phyloP scores from a whole-genome alignment of 1,284 basidiomycete genomes.

The Malassezia dermatis region DNA sequence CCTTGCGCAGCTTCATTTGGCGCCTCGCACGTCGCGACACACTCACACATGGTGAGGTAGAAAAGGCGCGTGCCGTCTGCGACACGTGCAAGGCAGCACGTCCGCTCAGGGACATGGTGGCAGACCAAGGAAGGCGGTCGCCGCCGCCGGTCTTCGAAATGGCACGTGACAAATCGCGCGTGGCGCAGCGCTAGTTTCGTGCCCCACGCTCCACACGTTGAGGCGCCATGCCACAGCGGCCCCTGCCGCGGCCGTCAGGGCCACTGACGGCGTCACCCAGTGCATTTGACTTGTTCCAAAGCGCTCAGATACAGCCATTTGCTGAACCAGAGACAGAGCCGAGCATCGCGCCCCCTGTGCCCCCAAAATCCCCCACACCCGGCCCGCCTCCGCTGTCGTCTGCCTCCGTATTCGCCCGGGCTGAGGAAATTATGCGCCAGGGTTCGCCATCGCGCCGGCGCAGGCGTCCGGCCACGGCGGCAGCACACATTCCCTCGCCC shows the following conservation, averaged over 20 bases:
- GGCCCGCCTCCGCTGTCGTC: background rate
- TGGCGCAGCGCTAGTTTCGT: background rate
- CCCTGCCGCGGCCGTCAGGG: slow-evolving; percentile 10
- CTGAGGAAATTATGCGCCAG: slow-evolving; percentile 9
- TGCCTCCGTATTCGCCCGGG: background rate
- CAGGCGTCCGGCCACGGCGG: background rate
- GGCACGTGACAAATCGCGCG: background rate
- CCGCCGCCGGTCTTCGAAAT: background rate
- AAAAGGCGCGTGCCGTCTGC: background rate
- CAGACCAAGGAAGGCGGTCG: background rate
- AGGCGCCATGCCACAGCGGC: slow-evolving; percentile 7
- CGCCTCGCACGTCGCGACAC: slow-evolving; percentile 8
- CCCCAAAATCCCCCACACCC: background rate
- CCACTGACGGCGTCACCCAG: background rate
- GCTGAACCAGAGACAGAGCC: background rate
- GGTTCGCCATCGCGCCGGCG: slow-evolving; percentile 1
- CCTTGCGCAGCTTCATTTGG: slow-evolving; percentile 17
- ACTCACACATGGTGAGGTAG: background rate
- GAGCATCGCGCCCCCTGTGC: background rate
- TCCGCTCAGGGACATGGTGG: background rate
- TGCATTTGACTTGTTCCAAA: slow-evolving; percentile 4
- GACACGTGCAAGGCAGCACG: background rate
- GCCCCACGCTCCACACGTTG: background rate
- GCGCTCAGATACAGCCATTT: background rate
- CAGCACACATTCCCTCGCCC: background rate